Base-by-base conservation (phyloP, 352 stramenopile genomes). In the Globisporangium uncinulatum region DNA sequence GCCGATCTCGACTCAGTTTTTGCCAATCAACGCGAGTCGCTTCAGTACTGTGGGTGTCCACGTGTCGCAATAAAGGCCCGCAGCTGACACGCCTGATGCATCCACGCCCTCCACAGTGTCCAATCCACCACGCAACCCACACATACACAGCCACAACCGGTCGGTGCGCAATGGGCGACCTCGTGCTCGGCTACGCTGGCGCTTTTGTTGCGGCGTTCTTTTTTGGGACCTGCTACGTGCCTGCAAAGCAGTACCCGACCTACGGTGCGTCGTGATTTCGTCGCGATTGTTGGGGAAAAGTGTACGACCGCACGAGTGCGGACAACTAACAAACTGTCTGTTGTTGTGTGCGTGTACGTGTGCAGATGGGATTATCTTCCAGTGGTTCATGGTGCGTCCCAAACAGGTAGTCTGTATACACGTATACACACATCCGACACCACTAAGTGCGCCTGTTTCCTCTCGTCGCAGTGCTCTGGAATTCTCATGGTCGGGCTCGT, bases 341-440 rank as follows among this genome's bases (percentile, higher is more conserved):
- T 43, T n/a, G 36, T 20, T 54, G 4, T 36, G 17, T 53, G 37
- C 3, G 24, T 29, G 24, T 29, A 4, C 24, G 24, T 29, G 24
- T 68, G 53, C 39, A 89, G 83, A 94, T 60, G 83, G 83, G 34
- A 92, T 94, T 57, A 89, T 94, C 59, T 94, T 91, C 66, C 83
- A 94, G 62, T 94, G 83, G 83, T 92, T 92, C 62, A 94, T 94
- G 83, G 82, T 89, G 45, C 49, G 73, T 61, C 6, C n/a, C 2
- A 29, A 29, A 29, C 24, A 29, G 24, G 24, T 29, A 29, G 24
- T 29, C 1, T 29, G 24, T 29, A 29, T 29, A 29, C 24, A 29
- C 24, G 24, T 37, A 39, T 20, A 20, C 46, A 29, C 24, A 4
- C 24, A 29, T 37, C 42, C 20, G 6, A 5, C 42, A 20, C 14